These are phyloP conservation scores for Lactifluus rugatus DNA, from an alignment of 768 basidiomycete genomes.

Conservation along the genomic window DNA sequence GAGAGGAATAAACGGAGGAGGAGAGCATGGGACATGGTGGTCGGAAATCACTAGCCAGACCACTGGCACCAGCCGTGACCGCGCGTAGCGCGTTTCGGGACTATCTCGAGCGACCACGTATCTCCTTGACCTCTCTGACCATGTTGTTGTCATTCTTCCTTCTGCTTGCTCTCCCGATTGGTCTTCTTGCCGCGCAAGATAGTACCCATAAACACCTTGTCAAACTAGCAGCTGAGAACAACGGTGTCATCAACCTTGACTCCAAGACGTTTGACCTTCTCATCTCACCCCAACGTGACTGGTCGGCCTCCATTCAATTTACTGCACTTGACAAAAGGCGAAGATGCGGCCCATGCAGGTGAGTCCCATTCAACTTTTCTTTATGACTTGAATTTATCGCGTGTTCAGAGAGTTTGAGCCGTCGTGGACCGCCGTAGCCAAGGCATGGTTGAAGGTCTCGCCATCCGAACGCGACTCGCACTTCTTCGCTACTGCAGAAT, in stretches of 20 bases:
- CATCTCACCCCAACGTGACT: slow-evolving; percentile 64
- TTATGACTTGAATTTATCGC: background rate
- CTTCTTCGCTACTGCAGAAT: slow-evolving; percentile 91
- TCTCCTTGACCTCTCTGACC: background rate
- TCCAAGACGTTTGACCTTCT: slow-evolving; percentile 67
- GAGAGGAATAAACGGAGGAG: slow-evolving; percentile 89
- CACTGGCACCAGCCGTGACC: background rate
- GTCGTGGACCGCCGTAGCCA: slow-evolving; percentile 68
- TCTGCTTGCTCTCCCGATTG: slow-evolving; percentile 27
- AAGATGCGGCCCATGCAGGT: slow-evolving; percentile 91
- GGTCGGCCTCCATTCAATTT: slow-evolving; percentile 80
- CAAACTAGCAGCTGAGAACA: slow-evolving; percentile 56
- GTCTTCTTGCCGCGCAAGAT: slow-evolving; percentile 25
- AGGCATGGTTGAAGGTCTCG: slow-evolving; percentile 65
- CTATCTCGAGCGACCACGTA: slow-evolving; percentile 8
- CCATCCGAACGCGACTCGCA: slow-evolving; percentile 60
- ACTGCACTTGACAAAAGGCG: slow-evolving; percentile 77
- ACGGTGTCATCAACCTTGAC: slow-evolving; percentile 79
- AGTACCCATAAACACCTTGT: slow-evolving; percentile 47
- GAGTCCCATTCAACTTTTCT: slow-evolving; percentile 24
- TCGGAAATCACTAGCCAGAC: background rate
- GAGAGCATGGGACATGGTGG: slow-evolving; percentile 59
- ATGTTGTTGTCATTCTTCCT: slow-evolving; percentile 26
- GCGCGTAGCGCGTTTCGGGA: background rate
- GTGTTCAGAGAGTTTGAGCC: slow-evolving; percentile 74